A percentile compares a stretch with the other conserved stretches of the same genome.
Evolutionary conservation across 495 filamentous ascomycete species (phyloP).

Genomic region (Hypoxylon intermedium): DNA sequence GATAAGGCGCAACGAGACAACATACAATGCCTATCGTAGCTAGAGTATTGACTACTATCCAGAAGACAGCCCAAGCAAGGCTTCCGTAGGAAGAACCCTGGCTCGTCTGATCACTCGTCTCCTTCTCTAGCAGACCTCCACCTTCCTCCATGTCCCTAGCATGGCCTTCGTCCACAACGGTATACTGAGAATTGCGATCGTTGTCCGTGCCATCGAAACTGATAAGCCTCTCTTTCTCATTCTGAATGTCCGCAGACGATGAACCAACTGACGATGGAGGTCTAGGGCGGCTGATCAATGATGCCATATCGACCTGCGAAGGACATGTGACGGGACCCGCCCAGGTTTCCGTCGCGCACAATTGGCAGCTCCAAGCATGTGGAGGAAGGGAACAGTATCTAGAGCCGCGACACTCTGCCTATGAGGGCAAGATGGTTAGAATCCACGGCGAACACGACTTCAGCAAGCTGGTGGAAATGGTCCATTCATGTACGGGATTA

Average conservation of each 20-base stretch:
- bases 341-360: conserved; percentile 20
- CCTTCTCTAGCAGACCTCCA: conserved; percentile 42
- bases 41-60: conserved; percentile 66
- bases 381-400: not conserved
- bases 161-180: conserved; percentile 38
- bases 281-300: conserved; percentile 32
- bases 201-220: conserved; percentile 32
- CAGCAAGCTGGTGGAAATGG: not conserved
- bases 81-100: conserved; percentile 30
- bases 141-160: conserved; percentile 46
- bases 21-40: conserved; percentile 68
- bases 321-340: conserved; percentile 23
- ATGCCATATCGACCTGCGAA: conserved; percentile 29
- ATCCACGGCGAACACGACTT: conserved; percentile 6
- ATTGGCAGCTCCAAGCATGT: conserved; percentile 21
- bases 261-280: conserved; percentile 46
- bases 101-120: conserved; percentile 28
- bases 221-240: conserved; percentile 30
- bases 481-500: not conserved
- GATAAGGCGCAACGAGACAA: conserved; percentile 6
- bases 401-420: not conserved
- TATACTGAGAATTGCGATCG: conserved; percentile 38
- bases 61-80: conserved; percentile 51
- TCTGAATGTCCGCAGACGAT: conserved; percentile 43
- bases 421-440: not conserved